Conservation (phyloP, 148 eudicot species). For the Camellia sinensis region DNA sequence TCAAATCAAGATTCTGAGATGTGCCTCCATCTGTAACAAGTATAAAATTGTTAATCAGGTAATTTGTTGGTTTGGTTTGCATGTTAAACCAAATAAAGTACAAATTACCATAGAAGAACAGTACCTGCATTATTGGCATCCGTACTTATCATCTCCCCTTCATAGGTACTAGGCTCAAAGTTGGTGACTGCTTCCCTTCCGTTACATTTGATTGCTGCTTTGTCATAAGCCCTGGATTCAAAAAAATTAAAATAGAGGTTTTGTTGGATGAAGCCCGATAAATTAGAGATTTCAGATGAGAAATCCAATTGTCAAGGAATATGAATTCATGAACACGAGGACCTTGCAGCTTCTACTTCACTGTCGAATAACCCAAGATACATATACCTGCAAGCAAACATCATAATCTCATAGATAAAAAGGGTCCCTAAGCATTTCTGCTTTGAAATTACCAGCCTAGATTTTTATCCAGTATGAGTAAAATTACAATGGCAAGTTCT, state of each 20-base stretch:
- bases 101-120: background rate
- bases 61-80: background rate
- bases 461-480: slow-evolving; percentile 5
- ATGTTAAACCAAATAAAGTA: background rate
- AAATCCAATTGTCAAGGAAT: slow-evolving; percentile 10
- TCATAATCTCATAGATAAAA: slow-evolving; percentile 44
- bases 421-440: slow-evolving; percentile 25
- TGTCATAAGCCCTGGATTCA: slow-evolving; percentile 71
- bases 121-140: slow-evolving; percentile 44
- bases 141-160: slow-evolving; percentile 37
- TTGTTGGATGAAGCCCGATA: slow-evolving; percentile 17
- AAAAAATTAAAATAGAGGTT: slow-evolving; percentile 18
- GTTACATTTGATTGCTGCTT: slow-evolving; percentile 69
- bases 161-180: slow-evolving; percentile 55
- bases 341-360: slow-evolving; percentile 89
- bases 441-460: slow-evolving; percentile 8
- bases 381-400: slow-evolving; percentile 76
- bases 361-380: slow-evolving; percentile 88
- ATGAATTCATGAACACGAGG: slow-evolving; percentile 39
- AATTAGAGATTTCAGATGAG: slow-evolving; percentile 1
- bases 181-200: slow-evolving; percentile 70
- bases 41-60: background rate
- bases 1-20: slow-evolving; percentile 44
- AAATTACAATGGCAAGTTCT: background rate
- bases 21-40: slow-evolving; percentile 23